Conservation (phyloP, 2,329 filamentous ascomycete species). For the Cordyceps pruinosa region DNA sequence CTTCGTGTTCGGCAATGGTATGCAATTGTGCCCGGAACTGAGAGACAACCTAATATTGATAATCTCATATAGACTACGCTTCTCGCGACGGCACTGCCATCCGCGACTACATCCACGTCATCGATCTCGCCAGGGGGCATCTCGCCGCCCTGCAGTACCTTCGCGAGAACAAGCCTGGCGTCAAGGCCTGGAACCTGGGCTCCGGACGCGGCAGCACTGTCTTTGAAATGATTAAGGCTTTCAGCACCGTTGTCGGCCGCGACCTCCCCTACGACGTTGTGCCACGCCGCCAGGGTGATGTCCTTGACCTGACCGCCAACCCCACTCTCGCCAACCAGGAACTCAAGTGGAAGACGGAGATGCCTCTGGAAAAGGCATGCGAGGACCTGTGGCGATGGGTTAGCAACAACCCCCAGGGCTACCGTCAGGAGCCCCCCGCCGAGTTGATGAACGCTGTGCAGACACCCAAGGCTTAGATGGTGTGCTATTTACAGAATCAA, state of each 20-base stretch:
- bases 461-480: slow-evolving; percentile 24
- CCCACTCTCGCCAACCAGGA: slow-evolving; percentile 80
- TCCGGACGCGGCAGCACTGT: slow-evolving; percentile 93
- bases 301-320: slow-evolving; percentile 91
- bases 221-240: slow-evolving; percentile 95
- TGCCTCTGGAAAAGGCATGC: slow-evolving; percentile 87
- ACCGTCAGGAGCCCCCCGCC: slow-evolving; percentile 83
- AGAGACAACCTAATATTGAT: background rate
- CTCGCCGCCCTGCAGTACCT: slow-evolving; percentile 86
- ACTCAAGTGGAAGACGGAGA: slow-evolving; percentile 84
- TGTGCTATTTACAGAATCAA: slow-evolving; percentile 10
- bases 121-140: slow-evolving; percentile 82
- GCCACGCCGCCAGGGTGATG: slow-evolving; percentile 76
- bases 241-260: slow-evolving; percentile 77
- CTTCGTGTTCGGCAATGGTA: slow-evolving; percentile 88
- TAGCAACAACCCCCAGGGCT: slow-evolving; percentile 91
- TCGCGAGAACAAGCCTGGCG: slow-evolving; percentile 73
- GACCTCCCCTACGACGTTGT: slow-evolving; percentile 83
- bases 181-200: slow-evolving; percentile 94
- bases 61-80: slow-evolving; percentile 62
- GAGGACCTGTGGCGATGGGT: slow-evolving; percentile 96
- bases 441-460: slow-evolving; percentile 64
- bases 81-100: slow-evolving; percentile 90
- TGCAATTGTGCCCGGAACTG: slow-evolving; percentile 23
- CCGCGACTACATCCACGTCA: slow-evolving; percentile 95